phyloP scores from a whole-genome alignment of 345 rosid species.

The Salix viminalis region DNA sequence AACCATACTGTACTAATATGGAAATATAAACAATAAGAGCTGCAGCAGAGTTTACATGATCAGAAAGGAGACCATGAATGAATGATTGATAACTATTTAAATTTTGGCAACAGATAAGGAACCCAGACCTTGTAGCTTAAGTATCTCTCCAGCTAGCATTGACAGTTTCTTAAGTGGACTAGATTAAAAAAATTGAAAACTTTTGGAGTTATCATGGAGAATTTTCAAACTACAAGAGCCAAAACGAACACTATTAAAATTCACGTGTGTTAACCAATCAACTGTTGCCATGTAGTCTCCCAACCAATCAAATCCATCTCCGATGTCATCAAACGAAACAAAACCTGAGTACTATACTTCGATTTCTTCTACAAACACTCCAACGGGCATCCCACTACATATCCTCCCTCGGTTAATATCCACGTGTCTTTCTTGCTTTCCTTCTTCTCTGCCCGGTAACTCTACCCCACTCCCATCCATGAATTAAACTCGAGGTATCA shows the following conservation, averaged over 20 bases:
- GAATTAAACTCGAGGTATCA: background rate
- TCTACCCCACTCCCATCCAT: background rate
- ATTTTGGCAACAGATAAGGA: background rate
- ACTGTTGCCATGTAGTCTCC: background rate
- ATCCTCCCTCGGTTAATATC: background rate
- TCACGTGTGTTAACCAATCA: background rate
- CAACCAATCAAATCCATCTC: background rate
- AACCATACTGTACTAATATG: slow-evolving; percentile 50
- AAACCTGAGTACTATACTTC: background rate
- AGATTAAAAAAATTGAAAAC: too few relatives aligned
- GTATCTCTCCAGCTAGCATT: slow-evolving; percentile 84
- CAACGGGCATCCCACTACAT: background rate
- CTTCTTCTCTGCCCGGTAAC: background rate
- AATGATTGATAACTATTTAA: background rate
- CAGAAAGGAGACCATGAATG: background rate
- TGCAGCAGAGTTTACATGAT: slow-evolving; percentile 33
- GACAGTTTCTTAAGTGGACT: slow-evolving; percentile 40
- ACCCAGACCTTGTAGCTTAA: slow-evolving; percentile 70
- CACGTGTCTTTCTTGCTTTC: slow-evolving; percentile 40
- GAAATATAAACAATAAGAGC: slow-evolving; percentile 91
- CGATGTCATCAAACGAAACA: too few relatives aligned
- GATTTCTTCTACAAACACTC: too few relatives aligned
- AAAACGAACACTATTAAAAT: too few relatives aligned
- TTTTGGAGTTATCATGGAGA: too few relatives aligned
- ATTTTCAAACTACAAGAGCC: too few relatives aligned